Conservation (phyloP, 2,329 filamentous ascomycete species). For the Chaetoscypha palmicola region DNA sequence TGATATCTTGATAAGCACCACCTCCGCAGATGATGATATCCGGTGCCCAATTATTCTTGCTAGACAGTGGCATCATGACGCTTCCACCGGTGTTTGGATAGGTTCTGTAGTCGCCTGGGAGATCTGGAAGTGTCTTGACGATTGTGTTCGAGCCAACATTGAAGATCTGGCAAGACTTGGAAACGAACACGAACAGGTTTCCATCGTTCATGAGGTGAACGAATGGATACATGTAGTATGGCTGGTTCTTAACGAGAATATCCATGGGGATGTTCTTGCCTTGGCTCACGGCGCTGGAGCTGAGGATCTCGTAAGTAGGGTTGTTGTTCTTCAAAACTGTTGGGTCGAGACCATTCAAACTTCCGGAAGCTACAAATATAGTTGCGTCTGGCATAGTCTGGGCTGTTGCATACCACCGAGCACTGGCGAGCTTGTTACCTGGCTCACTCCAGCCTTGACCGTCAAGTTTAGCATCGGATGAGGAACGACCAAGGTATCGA, state of each 20-base stretch:
- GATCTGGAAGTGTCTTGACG: constrained; percentile 41
- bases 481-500: constrained; percentile 45
- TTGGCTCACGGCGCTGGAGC: constrained; percentile 38
- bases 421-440: constrained; percentile 45
- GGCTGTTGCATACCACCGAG: constrained; percentile 54
- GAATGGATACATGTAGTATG: constrained; percentile 60
- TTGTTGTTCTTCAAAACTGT: constrained; percentile 51
- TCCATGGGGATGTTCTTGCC: constrained; percentile 44
- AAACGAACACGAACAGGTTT: constrained; percentile 48
- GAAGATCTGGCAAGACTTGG: constrained; percentile 50
- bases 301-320: constrained; percentile 55
- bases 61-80: constrained; percentile 47
- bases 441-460: constrained; percentile 48
- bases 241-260: constrained; percentile 49
- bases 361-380: constrained; percentile 54
- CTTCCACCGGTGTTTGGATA: constrained; percentile 55
- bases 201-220: constrained; percentile 51
- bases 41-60: constrained; percentile 43
- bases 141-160: constrained; percentile 40
- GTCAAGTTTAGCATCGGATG: constrained; percentile 38
- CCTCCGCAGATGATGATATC: constrained; percentile 53
- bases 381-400: constrained; percentile 51
- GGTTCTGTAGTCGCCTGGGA: constrained; percentile 49
- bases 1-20: constrained; percentile 52
- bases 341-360: constrained; percentile 50